Evolutionary conservation across 441 rosid species (phyloP).

Genomic region (Populus trichocarpa): DNA sequence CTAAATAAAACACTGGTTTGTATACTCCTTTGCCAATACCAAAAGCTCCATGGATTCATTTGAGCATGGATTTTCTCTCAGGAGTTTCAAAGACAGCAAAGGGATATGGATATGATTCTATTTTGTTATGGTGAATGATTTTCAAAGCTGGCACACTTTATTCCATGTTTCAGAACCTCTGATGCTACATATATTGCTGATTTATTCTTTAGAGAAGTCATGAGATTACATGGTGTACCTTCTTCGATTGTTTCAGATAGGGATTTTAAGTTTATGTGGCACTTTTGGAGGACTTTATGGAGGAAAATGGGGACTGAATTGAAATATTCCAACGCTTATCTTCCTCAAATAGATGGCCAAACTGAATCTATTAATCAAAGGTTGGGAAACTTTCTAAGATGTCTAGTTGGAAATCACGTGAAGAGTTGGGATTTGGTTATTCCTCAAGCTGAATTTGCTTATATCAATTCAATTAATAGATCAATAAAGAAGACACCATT

Average conservation of each 20-base stretch:
- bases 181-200: not conserved
- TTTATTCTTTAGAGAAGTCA: not conserved
- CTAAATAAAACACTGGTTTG: not conserved
- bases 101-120: not conserved
- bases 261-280: not conserved
- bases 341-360: slow-evolving; percentile 12
- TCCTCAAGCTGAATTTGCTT: slow-evolving; percentile 7
- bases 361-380: not conserved
- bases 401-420: not conserved
- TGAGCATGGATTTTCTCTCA: not conserved
- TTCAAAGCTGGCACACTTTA: not conserved
- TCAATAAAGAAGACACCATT: not conserved
- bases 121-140: not conserved
- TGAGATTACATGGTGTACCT: not conserved
- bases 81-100: not conserved
- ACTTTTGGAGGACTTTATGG: slow-evolving; percentile 6
- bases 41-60: not conserved
- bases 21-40: not conserved
- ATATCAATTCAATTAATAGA: not conserved
- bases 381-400: not conserved
- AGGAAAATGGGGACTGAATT: slow-evolving; percentile 1
- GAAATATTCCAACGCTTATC: slow-evolving; percentile 5
- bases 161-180: not conserved
- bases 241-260: not conserved
- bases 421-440: slow-evolving; percentile 1